Conservation (phyloP, 176 grass and related monocot genomes). For the Alloteropsis semialata region DNA sequence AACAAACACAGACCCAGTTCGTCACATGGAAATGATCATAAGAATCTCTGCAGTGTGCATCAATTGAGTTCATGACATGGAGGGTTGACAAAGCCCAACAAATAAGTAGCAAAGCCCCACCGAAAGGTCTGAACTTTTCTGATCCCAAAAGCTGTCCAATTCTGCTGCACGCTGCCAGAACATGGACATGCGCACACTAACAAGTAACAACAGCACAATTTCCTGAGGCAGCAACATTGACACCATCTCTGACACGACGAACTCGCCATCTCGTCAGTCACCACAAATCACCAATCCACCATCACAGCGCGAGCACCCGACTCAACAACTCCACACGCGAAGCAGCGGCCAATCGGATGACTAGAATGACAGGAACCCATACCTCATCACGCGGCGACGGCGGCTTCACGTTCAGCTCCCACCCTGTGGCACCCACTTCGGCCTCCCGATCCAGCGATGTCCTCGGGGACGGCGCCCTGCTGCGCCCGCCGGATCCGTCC, state of each 20-base stretch:
- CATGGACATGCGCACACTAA: background rate
- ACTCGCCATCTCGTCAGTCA: background rate
- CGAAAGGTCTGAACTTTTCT: background rate
- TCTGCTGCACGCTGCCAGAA: background rate
- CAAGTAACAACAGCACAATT: background rate
- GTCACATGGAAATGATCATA: background rate
- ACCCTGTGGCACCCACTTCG: background rate
- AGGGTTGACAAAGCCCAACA: background rate
- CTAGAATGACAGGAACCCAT: background rate
- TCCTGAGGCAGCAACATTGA: background rate
- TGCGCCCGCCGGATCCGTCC: conserved; percentile 46
- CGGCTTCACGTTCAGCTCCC: conserved; percentile 1
- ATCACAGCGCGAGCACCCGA: background rate
- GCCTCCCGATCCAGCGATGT: conserved; percentile 65
- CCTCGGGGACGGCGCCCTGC: conserved; percentile 45
- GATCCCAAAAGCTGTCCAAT: background rate
- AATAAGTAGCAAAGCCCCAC: background rate
- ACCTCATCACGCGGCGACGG: conserved; percentile 38
- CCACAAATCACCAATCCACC: background rate
- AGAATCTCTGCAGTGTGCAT: background rate
- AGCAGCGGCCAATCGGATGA: background rate
- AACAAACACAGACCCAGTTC: background rate
- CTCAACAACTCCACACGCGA: background rate
- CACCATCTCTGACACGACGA: conserved; percentile 1
- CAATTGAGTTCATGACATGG: background rate